Percentiles rank a stretch among this genome's conserved stretches.
Conservation (phyloP, 2,329 filamentous ascomycete genomes). For the Fusarium piperis region DNA sequence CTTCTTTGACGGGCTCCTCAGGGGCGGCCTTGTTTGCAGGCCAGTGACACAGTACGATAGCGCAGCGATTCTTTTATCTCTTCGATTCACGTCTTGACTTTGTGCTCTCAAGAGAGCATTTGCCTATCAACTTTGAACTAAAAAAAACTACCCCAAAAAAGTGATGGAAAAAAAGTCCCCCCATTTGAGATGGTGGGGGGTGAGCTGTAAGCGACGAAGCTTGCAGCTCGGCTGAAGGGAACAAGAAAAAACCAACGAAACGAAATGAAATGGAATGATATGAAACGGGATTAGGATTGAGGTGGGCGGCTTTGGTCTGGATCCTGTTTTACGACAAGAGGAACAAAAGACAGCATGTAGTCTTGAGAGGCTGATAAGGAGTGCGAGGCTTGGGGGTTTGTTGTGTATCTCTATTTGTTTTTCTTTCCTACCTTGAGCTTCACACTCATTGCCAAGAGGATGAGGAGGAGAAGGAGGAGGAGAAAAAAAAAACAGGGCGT, state of each 20-base stretch:
- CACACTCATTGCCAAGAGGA: neutral
- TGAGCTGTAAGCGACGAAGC: constrained; percentile 10
- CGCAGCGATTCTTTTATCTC: constrained; percentile 23
- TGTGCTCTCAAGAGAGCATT: neutral
- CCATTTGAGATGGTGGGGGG: constrained; percentile 6
- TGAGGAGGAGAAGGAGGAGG: neutral
- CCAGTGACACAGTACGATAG: constrained; percentile 15
- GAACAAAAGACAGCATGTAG: constrained; percentile 15
- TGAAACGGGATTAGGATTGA: constrained; percentile 40
- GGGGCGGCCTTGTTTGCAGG: constrained; percentile 2
- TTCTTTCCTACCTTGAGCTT: neutral
- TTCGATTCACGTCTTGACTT: constrained; percentile 5
- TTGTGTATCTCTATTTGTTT: constrained; percentile 2
- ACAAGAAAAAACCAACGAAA: neutral
- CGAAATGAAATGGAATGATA: constrained; percentile 17
- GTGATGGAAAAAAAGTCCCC: neutral
- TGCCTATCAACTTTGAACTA: neutral
- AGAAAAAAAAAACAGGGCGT: neutral
- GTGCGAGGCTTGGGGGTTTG: constrained; percentile 18
- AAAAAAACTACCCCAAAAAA: neutral
- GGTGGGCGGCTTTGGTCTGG: constrained; percentile 42
- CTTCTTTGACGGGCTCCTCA: constrained; percentile 4
- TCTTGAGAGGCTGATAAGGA: constrained; percentile 20
- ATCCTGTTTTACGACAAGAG: constrained; percentile 32
- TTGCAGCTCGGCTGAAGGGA: constrained; percentile 40